Percentiles rank a stretch among this genome's conserved stretches.
Evolutionary conservation across 2,329 filamentous ascomycete genomes (phyloP).

Genomic region (Stemphylium lycopersici): DNA sequence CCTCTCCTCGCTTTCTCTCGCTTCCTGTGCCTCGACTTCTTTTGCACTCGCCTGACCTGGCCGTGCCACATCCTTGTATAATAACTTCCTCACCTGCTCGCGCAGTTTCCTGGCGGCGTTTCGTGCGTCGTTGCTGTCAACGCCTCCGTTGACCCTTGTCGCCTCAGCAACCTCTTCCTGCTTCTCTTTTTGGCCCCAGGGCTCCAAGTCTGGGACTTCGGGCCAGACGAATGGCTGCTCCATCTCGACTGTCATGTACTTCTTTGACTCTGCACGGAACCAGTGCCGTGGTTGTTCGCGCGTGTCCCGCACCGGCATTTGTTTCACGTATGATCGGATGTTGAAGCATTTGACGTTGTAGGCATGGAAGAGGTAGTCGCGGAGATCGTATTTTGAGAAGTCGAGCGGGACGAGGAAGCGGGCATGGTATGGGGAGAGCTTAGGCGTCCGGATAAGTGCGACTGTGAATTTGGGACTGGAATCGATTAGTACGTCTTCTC

Average conservation of each 20-base stretch:
- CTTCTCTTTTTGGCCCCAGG: constrained; percentile 53
- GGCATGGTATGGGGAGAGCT: constrained; percentile 78
- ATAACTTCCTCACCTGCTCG: constrained; percentile 34
- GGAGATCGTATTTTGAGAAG: constrained; percentile 95
- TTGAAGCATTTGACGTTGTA: constrained; percentile 74
- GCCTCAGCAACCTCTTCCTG: constrained; percentile 39
- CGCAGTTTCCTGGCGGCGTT: constrained; percentile 26
- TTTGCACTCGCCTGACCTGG: constrained; percentile 10
- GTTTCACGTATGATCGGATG: constrained; percentile 81
- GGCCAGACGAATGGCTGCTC: constrained; percentile 89
- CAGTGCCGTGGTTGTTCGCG: constrained; percentile 59
- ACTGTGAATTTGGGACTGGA: constrained; percentile 80
- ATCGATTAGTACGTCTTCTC: constrained; percentile 10
- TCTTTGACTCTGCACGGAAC: constrained; percentile 74
- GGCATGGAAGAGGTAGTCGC: constrained; percentile 88
- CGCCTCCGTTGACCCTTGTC: constrained; percentile 10
- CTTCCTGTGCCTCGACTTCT: constrained; percentile 7
- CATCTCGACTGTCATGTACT: constrained; percentile 96
- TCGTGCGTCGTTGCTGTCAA: constrained; percentile 18
- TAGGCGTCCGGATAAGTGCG: constrained; percentile 75
- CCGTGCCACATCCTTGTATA: constrained; percentile 23
- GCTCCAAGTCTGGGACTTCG: constrained; percentile 62
- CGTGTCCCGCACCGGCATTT: constrained; percentile 66
- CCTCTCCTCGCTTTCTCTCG: constrained; percentile 23
- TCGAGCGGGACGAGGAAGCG: constrained; percentile 88